A percentile compares a stretch with the other conserved stretches of the same genome.
phyloP scores from a whole-genome alignment of 2,329 filamentous ascomycete species.

The Pseudogymnoascus sp. region DNA sequence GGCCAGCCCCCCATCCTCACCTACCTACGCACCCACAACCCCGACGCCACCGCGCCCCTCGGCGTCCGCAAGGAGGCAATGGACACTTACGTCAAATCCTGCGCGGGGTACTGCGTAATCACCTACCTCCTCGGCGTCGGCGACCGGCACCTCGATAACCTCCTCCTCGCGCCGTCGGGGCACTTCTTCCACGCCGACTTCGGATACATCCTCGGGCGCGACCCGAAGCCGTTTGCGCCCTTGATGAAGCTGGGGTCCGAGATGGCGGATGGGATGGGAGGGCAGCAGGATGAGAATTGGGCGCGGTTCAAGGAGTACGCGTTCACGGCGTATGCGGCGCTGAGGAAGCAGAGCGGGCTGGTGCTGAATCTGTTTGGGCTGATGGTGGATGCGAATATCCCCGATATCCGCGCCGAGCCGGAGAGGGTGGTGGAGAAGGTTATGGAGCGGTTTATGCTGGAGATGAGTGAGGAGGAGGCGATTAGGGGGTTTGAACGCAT shows the following conservation, averaged over 20 bases:
- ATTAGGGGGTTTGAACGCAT: conserved; percentile 80
- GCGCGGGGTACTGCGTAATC: conserved; percentile 96
- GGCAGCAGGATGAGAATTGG: conserved; percentile 72
- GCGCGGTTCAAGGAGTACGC: conserved; percentile 89
- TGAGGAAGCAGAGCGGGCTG: conserved; percentile 82
- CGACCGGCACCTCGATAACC: conserved; percentile 90
- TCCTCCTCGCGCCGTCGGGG: conserved; percentile 79
- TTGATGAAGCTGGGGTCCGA: conserved; percentile 96
- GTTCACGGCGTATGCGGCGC: conserved; percentile 85
- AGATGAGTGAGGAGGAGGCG: conserved; percentile 86
- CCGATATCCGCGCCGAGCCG: conserved; percentile 84
- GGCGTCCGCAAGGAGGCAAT: conserved; percentile 87
- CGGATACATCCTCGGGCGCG: conserved; percentile 92
- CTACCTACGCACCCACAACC: conserved; percentile 84
- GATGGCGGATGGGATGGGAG: conserved; percentile 98
- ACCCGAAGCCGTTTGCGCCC: conserved; percentile 94
- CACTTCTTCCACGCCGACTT: conserved; percentile 99
- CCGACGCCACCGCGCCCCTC: conserved; percentile 71
- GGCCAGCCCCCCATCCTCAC: conserved; percentile 53
- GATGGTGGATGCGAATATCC: conserved; percentile 97
- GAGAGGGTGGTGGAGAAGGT: conserved; percentile 95
- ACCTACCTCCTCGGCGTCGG: conserved; percentile 96
- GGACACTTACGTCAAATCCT: conserved; percentile 92
- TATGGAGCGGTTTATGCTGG: conserved; percentile 86
- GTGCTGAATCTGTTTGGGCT: conserved; percentile 93